Conservation (phyloP, 2,329 filamentous ascomycete genomes). For the Colletotrichum sansevieriae region DNA sequence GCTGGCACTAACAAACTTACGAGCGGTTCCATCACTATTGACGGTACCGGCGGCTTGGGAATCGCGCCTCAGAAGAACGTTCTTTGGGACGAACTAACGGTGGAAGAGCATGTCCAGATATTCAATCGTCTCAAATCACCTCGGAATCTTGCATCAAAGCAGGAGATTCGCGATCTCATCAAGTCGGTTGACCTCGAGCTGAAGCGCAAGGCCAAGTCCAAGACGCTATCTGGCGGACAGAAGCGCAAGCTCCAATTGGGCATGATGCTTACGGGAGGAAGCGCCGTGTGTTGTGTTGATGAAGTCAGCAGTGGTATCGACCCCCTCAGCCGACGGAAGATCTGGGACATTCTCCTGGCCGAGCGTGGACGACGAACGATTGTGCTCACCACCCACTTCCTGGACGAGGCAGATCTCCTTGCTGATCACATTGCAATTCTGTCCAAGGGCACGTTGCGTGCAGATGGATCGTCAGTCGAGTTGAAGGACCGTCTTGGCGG, state of each 20-base stretch:
- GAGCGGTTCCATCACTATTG: slow-evolving; percentile 80
- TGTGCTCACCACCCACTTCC: slow-evolving; percentile 90
- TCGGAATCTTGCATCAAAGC: slow-evolving; percentile 64
- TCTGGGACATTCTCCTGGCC: slow-evolving; percentile 92
- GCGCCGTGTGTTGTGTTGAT: slow-evolving; percentile 88
- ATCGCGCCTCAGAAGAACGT: slow-evolving; percentile 96
- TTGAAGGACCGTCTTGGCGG: slow-evolving; percentile 86
- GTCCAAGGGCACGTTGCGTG: slow-evolving; percentile 85
- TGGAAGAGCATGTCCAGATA: slow-evolving; percentile 85
- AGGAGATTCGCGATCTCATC: slow-evolving; percentile 74
- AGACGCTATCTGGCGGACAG: slow-evolving; percentile 89
- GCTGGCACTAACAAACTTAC: slow-evolving; percentile 85
- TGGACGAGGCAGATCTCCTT: slow-evolving; percentile 92
- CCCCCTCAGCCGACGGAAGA: slow-evolving; percentile 86
- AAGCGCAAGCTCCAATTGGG: slow-evolving; percentile 93
- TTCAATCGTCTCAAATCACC: slow-evolving; percentile 86
- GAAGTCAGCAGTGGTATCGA: slow-evolving; percentile 92
- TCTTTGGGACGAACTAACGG: slow-evolving; percentile 89
- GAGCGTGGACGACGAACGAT: slow-evolving; percentile 87
- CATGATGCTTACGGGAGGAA: slow-evolving; percentile 95
- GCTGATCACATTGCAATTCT: slow-evolving; percentile 91
- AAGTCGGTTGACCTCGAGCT: slow-evolving; percentile 78
- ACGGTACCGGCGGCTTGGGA: slow-evolving; percentile 83
- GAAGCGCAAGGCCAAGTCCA: slow-evolving; percentile 79
- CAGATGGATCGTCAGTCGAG: slow-evolving; percentile 85